phyloP scores from a whole-genome alignment of 106 monocot genomes.

The Ottelia alismoides region DNA sequence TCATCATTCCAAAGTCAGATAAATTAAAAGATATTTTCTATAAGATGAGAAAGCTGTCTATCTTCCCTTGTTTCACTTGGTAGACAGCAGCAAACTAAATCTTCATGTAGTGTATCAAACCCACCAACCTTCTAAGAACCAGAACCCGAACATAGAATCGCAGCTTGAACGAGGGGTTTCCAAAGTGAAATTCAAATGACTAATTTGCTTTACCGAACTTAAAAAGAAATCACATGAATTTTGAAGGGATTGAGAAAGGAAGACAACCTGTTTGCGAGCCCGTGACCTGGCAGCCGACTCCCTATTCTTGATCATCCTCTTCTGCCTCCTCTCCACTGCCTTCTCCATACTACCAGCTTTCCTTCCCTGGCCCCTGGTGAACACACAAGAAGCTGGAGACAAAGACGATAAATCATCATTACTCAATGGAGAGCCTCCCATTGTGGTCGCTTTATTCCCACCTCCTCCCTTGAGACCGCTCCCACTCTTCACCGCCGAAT shows the following conservation, averaged over 20 bases:
- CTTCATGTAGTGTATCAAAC: too few species aligned
- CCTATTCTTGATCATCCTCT: conserved; percentile 69
- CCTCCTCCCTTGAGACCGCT: background rate
- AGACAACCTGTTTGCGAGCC: conserved; percentile 39
- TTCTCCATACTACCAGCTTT: conserved; percentile 29
- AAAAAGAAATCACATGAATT: background rate
- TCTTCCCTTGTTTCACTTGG: too few species aligned
- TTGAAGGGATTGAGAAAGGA: background rate
- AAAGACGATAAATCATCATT: conserved; percentile 30
- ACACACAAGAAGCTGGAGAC: conserved; percentile 29
- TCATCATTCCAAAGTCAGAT: too few species aligned
- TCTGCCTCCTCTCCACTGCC: conserved; percentile 48
- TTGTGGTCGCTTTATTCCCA: background rate
- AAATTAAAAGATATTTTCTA: too few species aligned
- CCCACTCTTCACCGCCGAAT: too few species aligned
- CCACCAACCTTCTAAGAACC: too few species aligned
- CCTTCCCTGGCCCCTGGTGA: conserved; percentile 30
- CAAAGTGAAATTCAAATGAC: too few species aligned
- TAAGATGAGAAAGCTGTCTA: too few species aligned
- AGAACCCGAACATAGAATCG: too few species aligned
- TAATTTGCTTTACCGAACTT: background rate
- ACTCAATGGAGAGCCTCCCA: background rate
- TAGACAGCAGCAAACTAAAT: too few species aligned
- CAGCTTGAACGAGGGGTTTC: too few species aligned
- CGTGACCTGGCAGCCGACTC: conserved; percentile 54